Evolutionary conservation across 345 rosid species (phyloP).

Genomic region (Euphorbia lathyris): DNA sequence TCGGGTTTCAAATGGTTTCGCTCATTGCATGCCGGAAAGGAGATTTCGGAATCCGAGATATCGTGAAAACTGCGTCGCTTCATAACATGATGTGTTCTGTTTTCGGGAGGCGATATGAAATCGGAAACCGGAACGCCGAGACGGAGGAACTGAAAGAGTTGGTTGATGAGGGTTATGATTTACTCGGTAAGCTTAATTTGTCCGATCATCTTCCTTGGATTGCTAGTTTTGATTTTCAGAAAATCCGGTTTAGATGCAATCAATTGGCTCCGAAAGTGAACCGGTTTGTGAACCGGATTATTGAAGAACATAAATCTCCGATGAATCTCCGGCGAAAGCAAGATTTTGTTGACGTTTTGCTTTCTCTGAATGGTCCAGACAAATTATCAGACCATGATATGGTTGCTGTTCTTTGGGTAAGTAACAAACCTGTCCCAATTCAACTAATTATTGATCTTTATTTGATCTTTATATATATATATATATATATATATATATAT

Average conservation of each 20-base stretch:
- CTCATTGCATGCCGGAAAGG: slow-evolving; percentile 10
- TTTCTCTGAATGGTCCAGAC: slow-evolving; percentile 37
- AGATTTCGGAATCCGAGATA: slow-evolving; percentile 27
- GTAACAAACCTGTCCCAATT: neutral
- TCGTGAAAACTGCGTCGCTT: slow-evolving; percentile 46
- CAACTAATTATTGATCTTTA: neutral
- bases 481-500: no score
- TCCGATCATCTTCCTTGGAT: slow-evolving; percentile 58
- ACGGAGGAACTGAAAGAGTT: slow-evolving; percentile 30
- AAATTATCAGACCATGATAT: slow-evolving; percentile 36
- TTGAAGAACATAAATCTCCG: slow-evolving; percentile 31
- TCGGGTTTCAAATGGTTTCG: slow-evolving; percentile 42
- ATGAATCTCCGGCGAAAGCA: slow-evolving; percentile 1
- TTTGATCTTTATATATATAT: neutral
- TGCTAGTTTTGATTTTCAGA: slow-evolving; percentile 39
- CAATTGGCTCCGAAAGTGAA: slow-evolving; percentile 43
- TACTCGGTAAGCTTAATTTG: slow-evolving; percentile 48
- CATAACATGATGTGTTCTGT: slow-evolving; percentile 54
- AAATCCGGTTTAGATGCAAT: slow-evolving; percentile 42
- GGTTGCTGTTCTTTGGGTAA: slow-evolving; percentile 53
- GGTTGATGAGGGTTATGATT: slow-evolving; percentile 51
- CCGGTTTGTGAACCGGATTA: slow-evolving; percentile 43
- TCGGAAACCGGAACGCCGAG: slow-evolving; percentile 20
- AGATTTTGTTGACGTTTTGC: slow-evolving; percentile 48
- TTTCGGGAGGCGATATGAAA: slow-evolving; percentile 40